Base-by-base conservation (phyloP, 176 grass and related monocot genomes). In the Typha latifolia region DNA sequence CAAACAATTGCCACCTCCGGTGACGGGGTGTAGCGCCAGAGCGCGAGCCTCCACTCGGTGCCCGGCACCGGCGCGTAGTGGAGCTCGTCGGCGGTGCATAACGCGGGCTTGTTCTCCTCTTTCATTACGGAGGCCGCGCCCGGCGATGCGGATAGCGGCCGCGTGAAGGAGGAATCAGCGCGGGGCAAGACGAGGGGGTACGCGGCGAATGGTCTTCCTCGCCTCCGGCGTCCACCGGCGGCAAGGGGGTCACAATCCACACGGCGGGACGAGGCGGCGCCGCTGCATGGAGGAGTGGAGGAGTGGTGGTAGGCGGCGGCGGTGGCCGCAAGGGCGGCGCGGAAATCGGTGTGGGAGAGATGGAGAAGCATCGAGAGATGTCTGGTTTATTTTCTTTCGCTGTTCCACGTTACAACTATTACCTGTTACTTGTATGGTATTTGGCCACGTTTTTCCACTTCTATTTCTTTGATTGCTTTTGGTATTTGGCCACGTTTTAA, bases 1-100 rank as follows among this genome's bases (percentile, higher is more conserved):
- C 34, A 37, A 37, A 4, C 34, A 37, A 37, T 37, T 37, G 34
- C 34, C 6, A 99, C 94, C 94, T 99, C 81, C 12, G 86, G 81
- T 21, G 83, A 78, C 34, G 89, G 86, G 24, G 72, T 82, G 73
- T 99, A 93, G 37, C 94, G 84, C 89, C 94, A 99, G 49, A 99
- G 80, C 67, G 94, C 94, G 64, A 99, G 81, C 48, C 83, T 82
- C 94, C 94, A 99, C 61, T 99, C 86, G 12, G 86, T 90, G 80
- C 94, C 89, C 5, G 89, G 89, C 43, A 99, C 94, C 27, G 84
- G 83, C 49, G 79, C 86, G 64, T 90, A 99, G 83, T 90, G 94
- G 74, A 99, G 77, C 81, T 93, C 94, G 32, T 99, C 94, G 3
- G 94, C 94, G 12, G 94, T 90, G 77, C 94, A 99, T 51, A 93